Base-by-base conservation (phyloP, 2,329 filamentous ascomycete species). In the Hysterium pulicare region DNA sequence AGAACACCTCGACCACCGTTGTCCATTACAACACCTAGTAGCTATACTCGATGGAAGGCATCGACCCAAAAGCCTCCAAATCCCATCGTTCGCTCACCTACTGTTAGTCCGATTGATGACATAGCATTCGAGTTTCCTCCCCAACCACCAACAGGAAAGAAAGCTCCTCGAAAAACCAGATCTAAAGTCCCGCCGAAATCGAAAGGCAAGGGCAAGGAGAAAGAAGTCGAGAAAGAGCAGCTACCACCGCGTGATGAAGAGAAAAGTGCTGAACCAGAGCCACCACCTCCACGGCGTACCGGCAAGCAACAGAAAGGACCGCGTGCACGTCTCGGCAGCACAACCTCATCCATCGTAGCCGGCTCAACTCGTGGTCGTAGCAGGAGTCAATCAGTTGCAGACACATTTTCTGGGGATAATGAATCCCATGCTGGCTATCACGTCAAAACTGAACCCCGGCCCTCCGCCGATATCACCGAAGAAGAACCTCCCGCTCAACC, bases 401-500 rank as follows among this genome's bases (percentile, higher is more conserved):
- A 72, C 19, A 69, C 66, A 0, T 44, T 69, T 24, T 60, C 63
- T 3, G 52, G 59, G n/a, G 68, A 71, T 38, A 67, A 62, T 20
- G 67, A 69, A 11, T 68, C 67, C 8, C 54, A 61, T 30, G 57
- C 58, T 23, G 62, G 63, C 20, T 61, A 64, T 32, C 55, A 55
- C 17, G 68, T 76, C 45, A 77, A 77, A 47, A 64, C 62, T 9
- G 74, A 77, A 50, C 71, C 71, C 10, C 68, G 64, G 5, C 72
- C 69, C 15, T 71, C 73, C 5, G 65, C 67, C 20, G 70, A 71
- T 16, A 50, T 58, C 5, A 55, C 64, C n/a, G 69, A 71, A 16
- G 66, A 69, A 15, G 64, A 67, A 28, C 28, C 48, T 15, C 47
- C 42, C 8, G 51, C 59, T 10, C 59, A 63, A n/a, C 53, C 55